A percentile compares a stretch with the other conserved stretches of the same genome.
phyloP scores from a whole-genome alignment of 805 yeast genomes.

The Yarrowia keelungensis region DNA sequence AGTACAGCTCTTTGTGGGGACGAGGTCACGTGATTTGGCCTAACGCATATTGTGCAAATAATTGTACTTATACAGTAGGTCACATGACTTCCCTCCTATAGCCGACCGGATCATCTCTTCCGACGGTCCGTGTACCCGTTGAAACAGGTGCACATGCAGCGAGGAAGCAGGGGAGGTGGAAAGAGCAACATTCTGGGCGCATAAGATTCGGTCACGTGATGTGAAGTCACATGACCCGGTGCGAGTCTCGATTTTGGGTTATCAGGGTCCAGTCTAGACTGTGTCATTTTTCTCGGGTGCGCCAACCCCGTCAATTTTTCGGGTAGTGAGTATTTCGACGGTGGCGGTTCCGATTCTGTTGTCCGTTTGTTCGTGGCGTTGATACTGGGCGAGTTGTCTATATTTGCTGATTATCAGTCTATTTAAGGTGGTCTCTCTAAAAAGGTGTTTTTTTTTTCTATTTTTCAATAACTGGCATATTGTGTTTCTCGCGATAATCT shows the following conservation, averaged over 20 bases:
- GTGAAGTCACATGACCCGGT: background rate
- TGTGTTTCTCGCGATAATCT: too few relatives aligned
- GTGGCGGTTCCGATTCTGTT: background rate
- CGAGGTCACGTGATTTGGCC: too few relatives aligned
- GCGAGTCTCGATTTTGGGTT: background rate
- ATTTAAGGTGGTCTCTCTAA: too few relatives aligned
- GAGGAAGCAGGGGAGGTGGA: conserved; percentile 1
- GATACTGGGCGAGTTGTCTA: background rate
- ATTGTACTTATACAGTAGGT: background rate
- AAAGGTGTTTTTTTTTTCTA: too few relatives aligned
- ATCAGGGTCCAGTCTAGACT: conserved; percentile 23
- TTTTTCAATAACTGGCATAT: too few relatives aligned
- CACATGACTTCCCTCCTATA: conserved; percentile 8
- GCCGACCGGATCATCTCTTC: conserved; percentile 26
- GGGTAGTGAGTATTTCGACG: background rate
- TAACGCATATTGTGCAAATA: background rate
- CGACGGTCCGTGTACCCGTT: conserved; percentile 11
- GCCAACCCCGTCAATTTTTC: background rate
- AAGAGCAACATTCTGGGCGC: too few relatives aligned
- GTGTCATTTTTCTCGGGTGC: background rate
- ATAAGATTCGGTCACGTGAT: background rate
- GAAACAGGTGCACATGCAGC: background rate
- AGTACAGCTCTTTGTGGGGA: too few relatives aligned
- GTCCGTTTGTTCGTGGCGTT: background rate
- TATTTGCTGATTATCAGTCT: background rate